A percentile compares a stretch with the other conserved stretches of the same genome.
phyloP scores from a whole-genome alignment of 1,284 basidiomycete species.

The Trichosporon coremiiforme region DNA sequence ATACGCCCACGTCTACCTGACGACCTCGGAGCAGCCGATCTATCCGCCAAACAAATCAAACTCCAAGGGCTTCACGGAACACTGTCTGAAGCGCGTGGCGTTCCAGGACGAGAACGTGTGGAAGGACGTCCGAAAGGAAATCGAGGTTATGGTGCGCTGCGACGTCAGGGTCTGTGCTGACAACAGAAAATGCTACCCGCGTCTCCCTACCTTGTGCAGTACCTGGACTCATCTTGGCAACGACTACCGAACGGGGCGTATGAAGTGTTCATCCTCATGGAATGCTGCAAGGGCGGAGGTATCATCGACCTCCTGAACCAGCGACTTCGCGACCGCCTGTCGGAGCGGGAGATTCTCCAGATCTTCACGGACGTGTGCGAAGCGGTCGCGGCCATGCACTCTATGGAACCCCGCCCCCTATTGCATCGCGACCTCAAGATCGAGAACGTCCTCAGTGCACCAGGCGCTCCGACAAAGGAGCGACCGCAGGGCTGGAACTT shows the following conservation, averaged over 20 bases:
- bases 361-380: conserved; percentile 97
- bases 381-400: conserved; percentile 92
- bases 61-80: conserved; percentile 68
- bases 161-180: conserved; percentile 10
- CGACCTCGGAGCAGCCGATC: conserved; percentile 79
- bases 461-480: conserved; percentile 59
- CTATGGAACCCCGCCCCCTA: conserved; percentile 72
- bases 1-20: conserved; percentile 97
- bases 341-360: conserved; percentile 92
- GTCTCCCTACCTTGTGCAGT: conserved; percentile 49
- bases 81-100: conserved; percentile 96
- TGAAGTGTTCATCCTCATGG: conserved; percentile 99
- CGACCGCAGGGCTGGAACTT: conserved; percentile 64
- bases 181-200: conserved; percentile 46
- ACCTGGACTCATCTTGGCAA: conserved; percentile 70
- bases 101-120: conserved; percentile 88
- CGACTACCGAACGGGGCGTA: conserved; percentile 76
- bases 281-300: conserved; percentile 87
- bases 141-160: conserved; percentile 88
- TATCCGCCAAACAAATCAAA: conserved; percentile 61
- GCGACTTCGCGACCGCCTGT: conserved; percentile 85
- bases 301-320: conserved; percentile 99
- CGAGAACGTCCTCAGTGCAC: conserved; percentile 82
- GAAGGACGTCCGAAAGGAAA: conserved; percentile 94
- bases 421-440: conserved; percentile 98